These are phyloP conservation scores for Botrytis paeoniae DNA, from an alignment of 2,329 filamentous ascomycete genomes.

Conservation along the genomic window DNA sequence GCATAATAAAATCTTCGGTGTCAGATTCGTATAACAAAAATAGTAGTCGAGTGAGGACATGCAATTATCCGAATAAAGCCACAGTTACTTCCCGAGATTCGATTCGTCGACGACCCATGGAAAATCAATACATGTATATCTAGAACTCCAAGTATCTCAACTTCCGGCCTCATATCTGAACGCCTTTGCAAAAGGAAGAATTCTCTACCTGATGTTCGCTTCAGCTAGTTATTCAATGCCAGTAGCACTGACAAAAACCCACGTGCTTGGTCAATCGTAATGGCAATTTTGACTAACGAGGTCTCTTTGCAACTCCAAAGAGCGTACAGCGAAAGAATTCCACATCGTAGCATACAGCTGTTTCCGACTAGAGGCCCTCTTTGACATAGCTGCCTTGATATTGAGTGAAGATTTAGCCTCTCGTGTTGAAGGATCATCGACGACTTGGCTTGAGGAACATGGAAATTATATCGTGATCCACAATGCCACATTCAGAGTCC, in stretches of 20 bases:
- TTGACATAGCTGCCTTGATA: not conserved
- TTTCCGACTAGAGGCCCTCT: not conserved
- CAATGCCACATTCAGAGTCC: no score
- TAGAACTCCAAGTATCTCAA: not conserved
- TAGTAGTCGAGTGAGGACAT: no score
- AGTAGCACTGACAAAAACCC: not conserved
- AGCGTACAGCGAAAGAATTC: not conserved
- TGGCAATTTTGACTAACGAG: no score
- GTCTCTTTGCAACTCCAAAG: not conserved
- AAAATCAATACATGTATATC: not conserved
- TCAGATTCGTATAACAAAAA: not conserved
- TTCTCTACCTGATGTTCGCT: not conserved
- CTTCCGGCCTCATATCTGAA: not conserved
- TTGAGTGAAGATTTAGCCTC: not conserved
- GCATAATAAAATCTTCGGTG: not conserved
- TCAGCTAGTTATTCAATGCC: not conserved
- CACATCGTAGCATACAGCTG: not conserved
- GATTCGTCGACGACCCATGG: not conserved
- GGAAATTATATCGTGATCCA: not conserved
- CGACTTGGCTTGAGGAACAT: not conserved
- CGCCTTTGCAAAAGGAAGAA: not conserved
- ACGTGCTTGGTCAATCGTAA: not conserved
- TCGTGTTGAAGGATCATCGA: not conserved
- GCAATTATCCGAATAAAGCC: not conserved
- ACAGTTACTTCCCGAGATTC: not conserved